These are phyloP conservation scores for Podaxis sp. DNA, from an alignment of 768 basidiomycete genomes.

Conservation along the genomic window DNA sequence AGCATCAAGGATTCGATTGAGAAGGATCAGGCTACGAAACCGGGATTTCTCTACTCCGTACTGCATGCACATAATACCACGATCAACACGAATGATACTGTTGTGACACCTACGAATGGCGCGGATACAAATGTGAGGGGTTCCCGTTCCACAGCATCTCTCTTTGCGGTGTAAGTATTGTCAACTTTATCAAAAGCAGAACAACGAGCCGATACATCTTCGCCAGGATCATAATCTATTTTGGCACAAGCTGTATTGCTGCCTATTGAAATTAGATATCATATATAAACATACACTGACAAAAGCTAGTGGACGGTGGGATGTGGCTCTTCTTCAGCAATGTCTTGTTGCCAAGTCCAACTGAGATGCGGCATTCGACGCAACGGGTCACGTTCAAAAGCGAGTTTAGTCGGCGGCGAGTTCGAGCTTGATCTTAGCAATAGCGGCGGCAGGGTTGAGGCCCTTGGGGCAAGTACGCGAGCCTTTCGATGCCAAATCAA, in stretches of 20 bases:
- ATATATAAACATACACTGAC: neutral
- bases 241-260: conserved; percentile 86
- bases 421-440: conserved; percentile 92
- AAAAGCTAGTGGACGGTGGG: neutral
- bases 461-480: conserved; percentile 98
- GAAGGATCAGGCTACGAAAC: conserved; percentile 39
- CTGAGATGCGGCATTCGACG: neutral
- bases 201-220: neutral
- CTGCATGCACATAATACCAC: conserved; percentile 64
- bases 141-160: conserved; percentile 39
- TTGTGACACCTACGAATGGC: conserved; percentile 14
- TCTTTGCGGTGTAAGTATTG: conserved; percentile 70
- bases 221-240: conserved; percentile 78
- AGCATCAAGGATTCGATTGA: conserved; percentile 44
- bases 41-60: conserved; percentile 71
- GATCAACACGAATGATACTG: conserved; percentile 21
- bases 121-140: no score
- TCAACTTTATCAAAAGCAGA: neutral
- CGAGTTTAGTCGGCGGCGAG: conserved; percentile 64
- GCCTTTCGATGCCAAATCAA: conserved; percentile 39
- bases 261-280: conserved; percentile 44
- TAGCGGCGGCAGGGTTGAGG: conserved; percentile 88
- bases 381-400: neutral
- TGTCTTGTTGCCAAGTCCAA: neutral
- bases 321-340: neutral